phyloP scores from a whole-genome alignment of 2,329 filamentous ascomycete genomes.

The Xylaria sp. region DNA sequence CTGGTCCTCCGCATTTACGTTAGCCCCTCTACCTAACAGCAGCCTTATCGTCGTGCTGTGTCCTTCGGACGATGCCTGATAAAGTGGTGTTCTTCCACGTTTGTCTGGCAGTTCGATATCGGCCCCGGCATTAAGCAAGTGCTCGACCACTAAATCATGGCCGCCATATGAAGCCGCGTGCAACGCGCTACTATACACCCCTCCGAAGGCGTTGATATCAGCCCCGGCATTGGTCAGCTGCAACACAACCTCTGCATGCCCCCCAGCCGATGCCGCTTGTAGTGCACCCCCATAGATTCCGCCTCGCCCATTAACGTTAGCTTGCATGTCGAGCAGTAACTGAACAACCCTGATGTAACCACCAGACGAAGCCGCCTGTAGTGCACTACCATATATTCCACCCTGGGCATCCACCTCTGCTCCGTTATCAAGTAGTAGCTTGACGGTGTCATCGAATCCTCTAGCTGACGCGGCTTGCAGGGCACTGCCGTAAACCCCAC shows the following conservation, averaged over 20 bases:
- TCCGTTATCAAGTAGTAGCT: neutral
- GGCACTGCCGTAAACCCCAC: neutral
- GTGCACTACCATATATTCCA: neutral
- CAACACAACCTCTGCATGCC: neutral
- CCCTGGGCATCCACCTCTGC: neutral
- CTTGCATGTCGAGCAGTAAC: neutral
- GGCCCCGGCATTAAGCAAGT: no score
- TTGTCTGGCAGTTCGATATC: no score
- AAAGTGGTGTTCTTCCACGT: no score
- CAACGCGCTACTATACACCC: no score
- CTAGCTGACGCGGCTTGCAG: neutral
- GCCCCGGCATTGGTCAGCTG: no score
- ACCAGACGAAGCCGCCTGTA: neutral
- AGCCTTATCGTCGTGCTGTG: no score
- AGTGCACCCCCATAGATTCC: neutral
- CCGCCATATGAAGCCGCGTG: no score
- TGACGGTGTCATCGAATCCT: neutral
- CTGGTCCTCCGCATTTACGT: no score
- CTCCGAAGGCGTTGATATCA: no score
- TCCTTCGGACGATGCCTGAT: no score
- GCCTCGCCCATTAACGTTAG: neutral
- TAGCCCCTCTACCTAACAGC: no score
- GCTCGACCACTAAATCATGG: no score
- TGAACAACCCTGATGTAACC: neutral
- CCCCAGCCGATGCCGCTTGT: neutral